Conservation (phyloP, 306 rosid species). For the Vigna reflexopilosa region DNA sequence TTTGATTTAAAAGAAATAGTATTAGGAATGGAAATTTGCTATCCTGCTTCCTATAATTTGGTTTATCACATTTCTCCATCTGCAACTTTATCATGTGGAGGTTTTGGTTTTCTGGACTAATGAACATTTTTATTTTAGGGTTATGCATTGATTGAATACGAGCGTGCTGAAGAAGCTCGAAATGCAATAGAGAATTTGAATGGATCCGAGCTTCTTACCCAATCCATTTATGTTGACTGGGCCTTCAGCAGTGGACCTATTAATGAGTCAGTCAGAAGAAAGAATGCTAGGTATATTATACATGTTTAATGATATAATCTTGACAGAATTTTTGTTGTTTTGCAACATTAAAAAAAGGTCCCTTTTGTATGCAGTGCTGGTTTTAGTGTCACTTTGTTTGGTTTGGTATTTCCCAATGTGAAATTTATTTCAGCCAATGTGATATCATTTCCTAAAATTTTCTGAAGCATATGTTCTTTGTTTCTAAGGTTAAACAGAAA, state of each 20-base stretch:
- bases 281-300: slow-evolving; percentile 68
- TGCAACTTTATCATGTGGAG: not conserved
- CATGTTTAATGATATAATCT: not conserved
- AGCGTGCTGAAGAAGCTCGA: slow-evolving; percentile 70
- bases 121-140: slow-evolving; percentile 47
- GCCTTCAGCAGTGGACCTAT: slow-evolving; percentile 97
- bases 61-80: not conserved
- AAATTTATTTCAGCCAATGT: not conserved
- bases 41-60: not conserved
- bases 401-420: slow-evolving; percentile 17
- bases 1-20: not conserved
- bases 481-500: not conserved
- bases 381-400: slow-evolving; percentile 23
- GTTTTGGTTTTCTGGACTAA: slow-evolving; percentile 32
- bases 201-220: slow-evolving; percentile 82
- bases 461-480: slow-evolving; percentile 8
- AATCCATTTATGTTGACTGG: slow-evolving; percentile 85
- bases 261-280: slow-evolving; percentile 73
- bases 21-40: not conserved
- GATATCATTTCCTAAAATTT: not conserved
- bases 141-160: slow-evolving; percentile 64
- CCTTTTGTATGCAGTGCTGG: not conserved
- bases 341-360: slow-evolving; percentile 9
- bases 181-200: slow-evolving; percentile 86
- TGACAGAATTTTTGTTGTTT: slow-evolving; percentile 1